Base-by-base conservation (phyloP, 106 monocot species). In the Acorus gramineus region DNA sequence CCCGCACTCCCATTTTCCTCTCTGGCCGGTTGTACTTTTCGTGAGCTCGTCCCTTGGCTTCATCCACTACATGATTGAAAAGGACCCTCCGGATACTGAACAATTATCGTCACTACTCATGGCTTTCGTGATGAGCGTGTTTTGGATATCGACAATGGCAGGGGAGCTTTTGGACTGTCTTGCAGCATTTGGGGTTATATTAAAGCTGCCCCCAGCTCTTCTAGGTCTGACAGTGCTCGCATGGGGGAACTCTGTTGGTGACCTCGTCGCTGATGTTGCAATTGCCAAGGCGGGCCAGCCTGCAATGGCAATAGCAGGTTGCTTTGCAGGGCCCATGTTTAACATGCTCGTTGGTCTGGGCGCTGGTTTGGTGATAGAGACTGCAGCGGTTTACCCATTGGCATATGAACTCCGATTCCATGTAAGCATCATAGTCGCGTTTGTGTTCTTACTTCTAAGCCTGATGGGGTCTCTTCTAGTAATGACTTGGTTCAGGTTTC, bases 251-350 rank as follows among this genome's bases (percentile, higher is more conserved):
- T 98, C 96, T 2, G 69, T 87, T 2, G 96, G 96, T 0, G 96
- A 98, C 60, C 83, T 98, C 61, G 87, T 88, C 50, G 92, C 91
- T 54, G 92, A 98, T 69, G 85, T 98, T 44, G 82, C 91, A 2
- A 69, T 98, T 46, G 91, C 96, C 7, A 85, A 77, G 74, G 78
- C 91, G 5, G 88, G 92, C 45, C 84, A 87, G 49, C 85, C 96
- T 7, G 83, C 81, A 52, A 85, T 79, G 64, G 96, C 91, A 10
- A 79, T 98, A 79, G 91, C 96, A 55, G 96, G 96, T 11, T 98
- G 96, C 74, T 98, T 98, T 74, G 96, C 80, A 2, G 96, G 96
- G 11, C 96, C 96, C 69, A 92, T 92, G 88, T 98, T 98, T 62
- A 92, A 98, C 67, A 92, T 98, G 91, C 75, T 98, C 42, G 74